Evolutionary conservation across 257 asterid genomes (phyloP).

Genomic region (Catharanthus roseus): DNA sequence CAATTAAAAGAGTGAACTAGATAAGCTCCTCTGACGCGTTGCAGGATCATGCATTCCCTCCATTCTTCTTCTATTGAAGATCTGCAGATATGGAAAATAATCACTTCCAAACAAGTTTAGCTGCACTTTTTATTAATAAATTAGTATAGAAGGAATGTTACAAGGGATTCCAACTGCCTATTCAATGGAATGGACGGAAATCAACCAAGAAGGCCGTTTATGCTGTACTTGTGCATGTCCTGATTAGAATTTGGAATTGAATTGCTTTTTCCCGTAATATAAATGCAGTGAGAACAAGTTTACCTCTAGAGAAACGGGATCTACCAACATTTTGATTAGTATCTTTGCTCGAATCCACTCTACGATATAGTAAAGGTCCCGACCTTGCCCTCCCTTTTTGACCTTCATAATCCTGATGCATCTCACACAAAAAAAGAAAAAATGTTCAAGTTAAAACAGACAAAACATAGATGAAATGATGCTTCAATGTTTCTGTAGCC

Average conservation of each 20-base stretch:
- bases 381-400: conserved; percentile 40
- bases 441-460: neutral
- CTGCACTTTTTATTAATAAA: no score
- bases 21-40: no score
- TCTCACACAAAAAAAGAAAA: conserved; percentile 5
- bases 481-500: neutral
- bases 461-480: neutral
- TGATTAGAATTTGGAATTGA: no score
- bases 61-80: conserved; percentile 2
- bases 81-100: conserved; percentile 11
- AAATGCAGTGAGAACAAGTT: neutral
- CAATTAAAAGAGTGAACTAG: no score
- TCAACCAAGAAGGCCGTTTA: no score
- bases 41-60: conserved; percentile 6
- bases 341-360: conserved; percentile 24
- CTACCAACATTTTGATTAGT: conserved; percentile 37
- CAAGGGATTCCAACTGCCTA: no score
- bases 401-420: conserved; percentile 37
- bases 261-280: no score
- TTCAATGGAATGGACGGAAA: no score
- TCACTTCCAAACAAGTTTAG: no score
- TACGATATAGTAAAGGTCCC: conserved; percentile 43
- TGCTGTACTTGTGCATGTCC: no score
- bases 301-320: conserved; percentile 71
- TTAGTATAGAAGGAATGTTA: no score